A percentile compares a stretch with the other conserved stretches of the same genome.
These are phyloP conservation scores for Didymella lethalis DNA, from an alignment of 2,329 filamentous ascomycete genomes.

Conservation along the genomic window DNA sequence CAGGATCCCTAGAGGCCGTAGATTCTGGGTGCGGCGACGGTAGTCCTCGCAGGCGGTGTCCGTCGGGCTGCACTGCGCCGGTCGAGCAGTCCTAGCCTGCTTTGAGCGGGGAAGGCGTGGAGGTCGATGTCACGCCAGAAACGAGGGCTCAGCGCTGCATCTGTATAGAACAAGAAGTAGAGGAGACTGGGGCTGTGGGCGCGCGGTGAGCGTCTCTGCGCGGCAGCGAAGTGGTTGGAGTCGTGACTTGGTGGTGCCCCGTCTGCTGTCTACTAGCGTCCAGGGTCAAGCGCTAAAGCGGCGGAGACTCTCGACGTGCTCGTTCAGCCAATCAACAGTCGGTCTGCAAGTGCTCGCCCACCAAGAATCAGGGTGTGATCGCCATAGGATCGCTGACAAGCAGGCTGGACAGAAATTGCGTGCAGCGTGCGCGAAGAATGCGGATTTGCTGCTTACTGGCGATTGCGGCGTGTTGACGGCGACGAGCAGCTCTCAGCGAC, in stretches of 20 bases:
- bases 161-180: constrained; percentile 17
- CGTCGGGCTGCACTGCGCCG: constrained; percentile 29
- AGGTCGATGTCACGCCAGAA: constrained; percentile 25
- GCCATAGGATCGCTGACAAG: constrained; percentile 8
- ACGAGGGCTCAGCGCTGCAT: constrained; percentile 14
- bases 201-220: constrained; percentile 19
- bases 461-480: constrained; percentile 23
- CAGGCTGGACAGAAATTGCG: constrained; percentile 7
- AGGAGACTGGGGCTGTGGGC: constrained; percentile 11
- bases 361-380: constrained; percentile 6
- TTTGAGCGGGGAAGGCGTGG: constrained; percentile 6
- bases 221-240: constrained; percentile 28
- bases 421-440: constrained; percentile 2
- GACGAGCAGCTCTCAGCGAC: constrained; percentile 12
- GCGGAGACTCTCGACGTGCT: constrained; percentile 21
- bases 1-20: constrained; percentile 7
- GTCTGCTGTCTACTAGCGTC: constrained; percentile 20
- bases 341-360: constrained; percentile 22
- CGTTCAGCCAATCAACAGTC: constrained; percentile 28
- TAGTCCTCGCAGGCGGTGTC: constrained; percentile 28
- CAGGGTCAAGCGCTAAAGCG: constrained; percentile 24
- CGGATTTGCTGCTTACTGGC: constrained; percentile 11
- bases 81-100: constrained; percentile 23
- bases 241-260: constrained; percentile 31
- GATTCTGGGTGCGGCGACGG: constrained; percentile 7